These are phyloP conservation scores for Gentiana macrophylla DNA, from an alignment of 257 asterid genomes.

Conservation along the genomic window DNA sequence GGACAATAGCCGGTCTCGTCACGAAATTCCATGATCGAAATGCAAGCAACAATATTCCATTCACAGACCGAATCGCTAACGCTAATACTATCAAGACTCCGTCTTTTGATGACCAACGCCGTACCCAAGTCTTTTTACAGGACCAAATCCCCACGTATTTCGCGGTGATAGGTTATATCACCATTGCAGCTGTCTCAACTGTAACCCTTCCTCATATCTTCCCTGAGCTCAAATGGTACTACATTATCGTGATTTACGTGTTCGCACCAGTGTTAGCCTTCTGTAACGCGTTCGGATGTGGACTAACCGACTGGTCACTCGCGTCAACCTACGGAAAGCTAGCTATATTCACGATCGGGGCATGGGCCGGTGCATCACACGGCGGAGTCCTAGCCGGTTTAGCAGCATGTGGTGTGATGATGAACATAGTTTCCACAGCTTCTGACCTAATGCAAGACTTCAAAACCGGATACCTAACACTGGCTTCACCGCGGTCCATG, in stretches of 20 bases:
- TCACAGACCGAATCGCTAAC: conserved; percentile 12
- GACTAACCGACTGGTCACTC: conserved; percentile 64
- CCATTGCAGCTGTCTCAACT: conserved; percentile 34
- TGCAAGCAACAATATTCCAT: conserved; percentile 21
- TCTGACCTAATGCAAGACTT: conserved; percentile 60
- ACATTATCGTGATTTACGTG: conserved; percentile 35
- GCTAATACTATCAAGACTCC: neutral
- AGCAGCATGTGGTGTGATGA: conserved; percentile 59
- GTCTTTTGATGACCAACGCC: conserved; percentile 33
- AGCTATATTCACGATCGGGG: conserved; percentile 52
- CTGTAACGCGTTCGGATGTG: conserved; percentile 54
- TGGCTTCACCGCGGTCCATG: conserved; percentile 66
- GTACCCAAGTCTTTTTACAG: conserved; percentile 45
- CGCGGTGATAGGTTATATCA: conserved; percentile 33
- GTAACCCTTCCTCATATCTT: conserved; percentile 46
- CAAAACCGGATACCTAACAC: conserved; percentile 58
- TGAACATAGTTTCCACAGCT: conserved; percentile 57
- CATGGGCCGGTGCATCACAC: conserved; percentile 47
- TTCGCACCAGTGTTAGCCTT: conserved; percentile 53
- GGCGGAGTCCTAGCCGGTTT: conserved; percentile 59
- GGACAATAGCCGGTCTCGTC: conserved; percentile 29
- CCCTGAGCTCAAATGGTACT: conserved; percentile 48
- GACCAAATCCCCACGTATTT: conserved; percentile 45
- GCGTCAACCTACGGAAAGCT: conserved; percentile 56
- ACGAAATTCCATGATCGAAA: conserved; percentile 20